Base-by-base conservation (phyloP, 768 basidiomycete genomes). In the Tylopilus felleus region DNA sequence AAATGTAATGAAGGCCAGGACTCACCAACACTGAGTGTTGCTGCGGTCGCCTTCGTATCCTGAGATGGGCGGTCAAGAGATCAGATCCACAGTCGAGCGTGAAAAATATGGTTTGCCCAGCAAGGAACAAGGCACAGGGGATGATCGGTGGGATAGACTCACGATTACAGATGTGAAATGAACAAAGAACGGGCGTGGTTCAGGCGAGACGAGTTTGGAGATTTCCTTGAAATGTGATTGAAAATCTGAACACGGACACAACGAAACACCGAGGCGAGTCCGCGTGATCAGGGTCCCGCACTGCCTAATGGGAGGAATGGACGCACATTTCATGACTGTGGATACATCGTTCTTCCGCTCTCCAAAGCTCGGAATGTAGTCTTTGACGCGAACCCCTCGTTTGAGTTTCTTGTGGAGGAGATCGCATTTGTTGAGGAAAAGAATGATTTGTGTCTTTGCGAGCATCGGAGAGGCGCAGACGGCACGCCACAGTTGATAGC, bases 151-250 rank as follows among this genome's bases (percentile, higher is more conserved):
- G 35, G 28, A 52, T 19, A 58, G 29, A 77, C 86, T 70, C 65
- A 90, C 88, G 57, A 90, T 81, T 47, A 90, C 86, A 47, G 87
- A 86, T 33, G 89, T 91, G 36, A 86, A 75, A 73, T 90, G 85
- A 49, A 84, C 77, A 60, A 82, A 86, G 68, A 88, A 88, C 1
- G 82, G 79, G 5, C 89, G 79, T 39, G 80, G 78, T 23, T 80
- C 75, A 13, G 86, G 84, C 1, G 88, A 88, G 58, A 77, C 71
- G 41, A 77, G 75, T 57, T 78, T 82, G 43, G 78, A 77, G 35
- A 89, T 86, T 49, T 90, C 88, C 64, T 81, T 87, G 70, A 92
- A 90, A 64, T 90, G 87, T 53, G 85, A 81, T 60, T 85, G 83
- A 70, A 92, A 89, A 68, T 90, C 89, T 91, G 55, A 5, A 41